Percentiles rank a stretch among this genome's conserved stretches.
Evolutionary conservation across 192 early-diverging fungal species (phyloP).

Genomic region (Cetraspora pellucida): DNA sequence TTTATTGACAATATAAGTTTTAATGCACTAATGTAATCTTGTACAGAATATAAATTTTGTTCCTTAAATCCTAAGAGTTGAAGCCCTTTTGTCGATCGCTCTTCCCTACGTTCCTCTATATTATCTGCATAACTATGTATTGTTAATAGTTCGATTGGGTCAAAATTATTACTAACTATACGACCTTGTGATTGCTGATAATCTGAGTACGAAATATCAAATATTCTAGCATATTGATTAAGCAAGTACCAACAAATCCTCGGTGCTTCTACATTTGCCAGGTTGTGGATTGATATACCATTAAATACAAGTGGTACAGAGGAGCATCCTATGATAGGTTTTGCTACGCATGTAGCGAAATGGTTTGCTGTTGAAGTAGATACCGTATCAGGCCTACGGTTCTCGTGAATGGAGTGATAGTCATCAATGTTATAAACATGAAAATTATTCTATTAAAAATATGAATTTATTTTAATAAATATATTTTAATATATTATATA

Average conservation of each 20-base stretch:
- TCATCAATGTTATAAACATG: slow-evolving; percentile 1
- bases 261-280: neutral
- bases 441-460: no score
- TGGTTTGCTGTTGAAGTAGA: slow-evolving; percentile 1
- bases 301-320: neutral
- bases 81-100: no score
- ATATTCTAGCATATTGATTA: neutral
- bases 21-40: no score
- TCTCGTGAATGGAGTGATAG: slow-evolving; percentile 1
- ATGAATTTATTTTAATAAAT: neutral
- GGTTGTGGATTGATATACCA: neutral
- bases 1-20: no score
- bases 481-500: neutral
- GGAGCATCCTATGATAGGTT: neutral
- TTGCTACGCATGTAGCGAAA: neutral
- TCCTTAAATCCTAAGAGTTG: no score
- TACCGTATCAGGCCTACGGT: neutral
- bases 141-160: no score
- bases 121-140: no score
- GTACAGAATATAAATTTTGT: no score
- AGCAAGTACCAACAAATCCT: neutral
- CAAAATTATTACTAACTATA: neutral
- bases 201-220: neutral
- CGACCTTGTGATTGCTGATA: no score
- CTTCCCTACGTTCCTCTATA: no score